Conservation (phyloP, 2,329 filamentous ascomycete species). For the Didymella pomorum region DNA sequence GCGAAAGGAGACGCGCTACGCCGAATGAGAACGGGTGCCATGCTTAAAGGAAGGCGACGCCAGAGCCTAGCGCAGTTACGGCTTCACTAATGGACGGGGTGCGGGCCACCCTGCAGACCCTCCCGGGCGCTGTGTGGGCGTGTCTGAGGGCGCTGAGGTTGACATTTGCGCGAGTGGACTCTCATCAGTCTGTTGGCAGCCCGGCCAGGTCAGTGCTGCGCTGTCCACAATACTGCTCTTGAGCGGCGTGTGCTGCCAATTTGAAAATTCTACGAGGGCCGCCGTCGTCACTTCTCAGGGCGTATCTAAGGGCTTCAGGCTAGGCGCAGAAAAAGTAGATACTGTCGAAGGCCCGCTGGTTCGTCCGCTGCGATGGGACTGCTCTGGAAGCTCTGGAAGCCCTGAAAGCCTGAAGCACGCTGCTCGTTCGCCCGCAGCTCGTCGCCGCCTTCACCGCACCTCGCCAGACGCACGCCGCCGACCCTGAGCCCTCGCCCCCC, state of each 20-base stretch:
- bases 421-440: conserved; percentile 9
- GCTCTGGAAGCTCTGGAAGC: background rate
- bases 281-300: background rate
- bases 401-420: background rate
- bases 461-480: conserved; percentile 20
- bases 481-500: conserved; percentile 9
- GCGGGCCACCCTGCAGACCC: conserved; percentile 31
- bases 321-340: background rate
- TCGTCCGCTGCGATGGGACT: conserved; percentile 19
- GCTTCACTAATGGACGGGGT: conserved; percentile 17
- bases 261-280: background rate
- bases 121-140: conserved; percentile 22
- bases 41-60: conserved; percentile 30
- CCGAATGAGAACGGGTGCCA: conserved; percentile 16
- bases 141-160: conserved; percentile 17
- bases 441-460: conserved; percentile 15
- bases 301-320: too few species aligned
- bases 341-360: conserved; percentile 20
- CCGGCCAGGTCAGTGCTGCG: too few species aligned
- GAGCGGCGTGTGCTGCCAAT: background rate
- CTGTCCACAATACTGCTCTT: background rate
- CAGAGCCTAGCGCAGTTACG: conserved; percentile 21
- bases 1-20: conserved; percentile 29
- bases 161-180: background rate
- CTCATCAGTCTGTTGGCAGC: background rate